phyloP scores from a whole-genome alignment of 2,329 filamentous ascomycete genomes.

The Lachnellula hyalina region DNA sequence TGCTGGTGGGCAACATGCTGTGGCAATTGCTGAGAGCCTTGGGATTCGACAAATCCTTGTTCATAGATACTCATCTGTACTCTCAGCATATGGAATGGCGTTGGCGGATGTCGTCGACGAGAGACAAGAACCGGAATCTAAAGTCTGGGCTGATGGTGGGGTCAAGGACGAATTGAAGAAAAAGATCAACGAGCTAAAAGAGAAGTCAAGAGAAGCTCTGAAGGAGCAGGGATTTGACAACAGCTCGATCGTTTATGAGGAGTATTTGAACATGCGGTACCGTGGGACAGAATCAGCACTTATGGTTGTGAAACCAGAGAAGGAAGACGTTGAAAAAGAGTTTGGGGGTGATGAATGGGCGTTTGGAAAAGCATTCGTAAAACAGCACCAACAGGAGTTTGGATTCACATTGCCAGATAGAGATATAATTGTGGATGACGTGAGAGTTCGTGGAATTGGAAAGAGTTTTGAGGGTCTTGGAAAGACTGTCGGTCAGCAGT shows the following conservation, averaged over 20 bases:
- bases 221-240: slow-evolving; percentile 74
- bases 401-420: slow-evolving; percentile 81
- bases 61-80: slow-evolving; percentile 80
- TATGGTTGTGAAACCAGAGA: slow-evolving; percentile 74
- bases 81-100: slow-evolving; percentile 91
- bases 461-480: slow-evolving; percentile 78
- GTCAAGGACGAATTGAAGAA: slow-evolving; percentile 57
- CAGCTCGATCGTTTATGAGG: slow-evolving; percentile 73
- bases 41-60: slow-evolving; percentile 82
- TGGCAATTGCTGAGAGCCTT: slow-evolving; percentile 81
- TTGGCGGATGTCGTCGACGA: slow-evolving; percentile 91
- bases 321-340: slow-evolving; percentile 53
- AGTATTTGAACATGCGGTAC: slow-evolving; percentile 93
- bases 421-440: slow-evolving; percentile 86
- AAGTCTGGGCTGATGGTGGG: slow-evolving; percentile 55
- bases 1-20: slow-evolving; percentile 85
- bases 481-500: slow-evolving; percentile 78
- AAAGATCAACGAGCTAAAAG: slow-evolving; percentile 75
- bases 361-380: slow-evolving; percentile 78
- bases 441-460: slow-evolving; percentile 81
- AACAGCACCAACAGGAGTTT: slow-evolving; percentile 88
- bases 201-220: slow-evolving; percentile 64
- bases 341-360: slow-evolving; percentile 69
- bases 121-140: slow-evolving; percentile 69
- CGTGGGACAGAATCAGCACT: slow-evolving; percentile 84